Evolutionary conservation across 2,329 filamentous ascomycete species (phyloP).

Genomic region (Fusarium denticulatum): DNA sequence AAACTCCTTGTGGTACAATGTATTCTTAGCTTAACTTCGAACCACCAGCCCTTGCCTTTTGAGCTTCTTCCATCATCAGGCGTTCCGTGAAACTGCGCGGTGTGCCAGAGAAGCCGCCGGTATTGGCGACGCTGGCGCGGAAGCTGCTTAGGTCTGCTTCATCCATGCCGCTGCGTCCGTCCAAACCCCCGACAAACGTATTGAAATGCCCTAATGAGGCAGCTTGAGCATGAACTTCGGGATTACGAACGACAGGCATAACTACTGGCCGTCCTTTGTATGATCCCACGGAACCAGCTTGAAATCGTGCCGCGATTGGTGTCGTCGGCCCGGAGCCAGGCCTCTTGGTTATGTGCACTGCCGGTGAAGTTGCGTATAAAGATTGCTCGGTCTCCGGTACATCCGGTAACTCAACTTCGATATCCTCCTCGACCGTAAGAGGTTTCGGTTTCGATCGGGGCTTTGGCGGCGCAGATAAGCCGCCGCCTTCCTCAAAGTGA

Average conservation of each 20-base stretch:
- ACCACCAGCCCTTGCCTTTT: slow-evolving; percentile 41
- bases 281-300: slow-evolving; percentile 60
- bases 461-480: slow-evolving; percentile 46
- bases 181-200: slow-evolving; percentile 63
- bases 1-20: slow-evolving; percentile 37
- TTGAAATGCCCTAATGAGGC: slow-evolving; percentile 59
- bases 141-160: slow-evolving; percentile 57
- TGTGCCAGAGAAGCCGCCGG: slow-evolving; percentile 54
- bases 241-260: slow-evolving; percentile 62
- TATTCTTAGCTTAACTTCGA: slow-evolving; percentile 31
- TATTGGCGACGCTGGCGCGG: slow-evolving; percentile 52
- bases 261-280: slow-evolving; percentile 64
- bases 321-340: slow-evolving; percentile 42
- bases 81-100: slow-evolving; percentile 61
- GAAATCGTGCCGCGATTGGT: slow-evolving; percentile 48
- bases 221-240: slow-evolving; percentile 60
- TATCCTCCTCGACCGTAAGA: slow-evolving; percentile 48
- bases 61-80: slow-evolving; percentile 59
- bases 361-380: slow-evolving; percentile 56
- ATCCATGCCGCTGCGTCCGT: slow-evolving; percentile 61
- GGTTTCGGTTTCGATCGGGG: slow-evolving; percentile 41
- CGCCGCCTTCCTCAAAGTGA: slow-evolving; percentile 57
- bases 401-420: slow-evolving; percentile 45
- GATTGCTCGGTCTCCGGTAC: slow-evolving; percentile 38
- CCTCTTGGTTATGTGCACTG: slow-evolving; percentile 52